phyloP scores from a whole-genome alignment of 2,329 filamentous ascomycete genomes.

The Calonectria naviculata region DNA sequence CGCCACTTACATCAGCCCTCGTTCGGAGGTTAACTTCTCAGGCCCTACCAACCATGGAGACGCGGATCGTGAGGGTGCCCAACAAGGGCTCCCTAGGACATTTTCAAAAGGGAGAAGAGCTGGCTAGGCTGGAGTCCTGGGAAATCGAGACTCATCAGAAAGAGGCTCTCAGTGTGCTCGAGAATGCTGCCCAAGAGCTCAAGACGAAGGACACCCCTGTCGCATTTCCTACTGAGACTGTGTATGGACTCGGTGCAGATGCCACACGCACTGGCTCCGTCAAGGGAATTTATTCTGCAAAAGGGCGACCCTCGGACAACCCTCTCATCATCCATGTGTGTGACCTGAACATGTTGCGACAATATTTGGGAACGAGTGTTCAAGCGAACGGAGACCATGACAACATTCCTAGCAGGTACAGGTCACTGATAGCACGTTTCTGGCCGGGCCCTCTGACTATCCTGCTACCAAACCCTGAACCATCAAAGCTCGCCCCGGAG shows the following conservation, averaged over 20 bases:
- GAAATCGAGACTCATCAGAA: conserved; percentile 46
- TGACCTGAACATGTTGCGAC: conserved; percentile 80
- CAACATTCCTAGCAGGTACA: conserved; percentile 79
- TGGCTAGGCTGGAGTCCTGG: conserved; percentile 55
- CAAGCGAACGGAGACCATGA: conserved; percentile 42
- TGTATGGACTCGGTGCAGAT: conserved; percentile 97
- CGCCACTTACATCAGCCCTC: conserved; percentile 41
- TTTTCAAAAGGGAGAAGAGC: conserved; percentile 44
- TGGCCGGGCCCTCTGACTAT: conserved; percentile 97
- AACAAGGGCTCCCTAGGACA: conserved; percentile 46
- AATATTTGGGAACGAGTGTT: conserved; percentile 60
- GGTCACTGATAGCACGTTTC: conserved; percentile 81
- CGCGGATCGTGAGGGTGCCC: conserved; percentile 51
- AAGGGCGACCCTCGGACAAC: conserved; percentile 92
- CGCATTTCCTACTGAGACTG: conserved; percentile 96
- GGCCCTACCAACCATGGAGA: conserved; percentile 48
- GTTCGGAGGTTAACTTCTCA: conserved; percentile 27
- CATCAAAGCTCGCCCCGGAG: conserved; percentile 82
- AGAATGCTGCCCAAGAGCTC: conserved; percentile 74
- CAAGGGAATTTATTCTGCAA: conserved; percentile 90
- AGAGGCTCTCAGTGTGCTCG: conserved; percentile 57
- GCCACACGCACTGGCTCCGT: conserved; percentile 88
- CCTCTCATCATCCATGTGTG: conserved; percentile 93
- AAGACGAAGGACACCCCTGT: conserved; percentile 78
- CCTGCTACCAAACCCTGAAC: conserved; percentile 79